These are phyloP conservation scores for Penicillium sp. DNA, from an alignment of 2,329 filamentous ascomycete species.

Conservation along the genomic window DNA sequence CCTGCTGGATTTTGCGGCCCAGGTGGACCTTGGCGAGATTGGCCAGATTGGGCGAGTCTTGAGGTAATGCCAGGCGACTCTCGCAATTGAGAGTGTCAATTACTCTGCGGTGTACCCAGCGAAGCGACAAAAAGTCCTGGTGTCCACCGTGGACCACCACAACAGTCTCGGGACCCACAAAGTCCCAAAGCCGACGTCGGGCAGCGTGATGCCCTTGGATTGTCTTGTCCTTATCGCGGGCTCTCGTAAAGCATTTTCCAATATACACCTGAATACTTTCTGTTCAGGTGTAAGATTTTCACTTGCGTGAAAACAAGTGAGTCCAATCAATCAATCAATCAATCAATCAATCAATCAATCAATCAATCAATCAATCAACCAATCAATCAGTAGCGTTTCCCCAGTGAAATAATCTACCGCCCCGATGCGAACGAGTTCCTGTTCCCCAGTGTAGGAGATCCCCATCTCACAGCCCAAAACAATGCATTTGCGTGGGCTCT, in stretches of 20 bases:
- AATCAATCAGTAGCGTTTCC: conserved; percentile 56
- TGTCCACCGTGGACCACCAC: conserved; percentile 56
- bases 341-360: too few species aligned
- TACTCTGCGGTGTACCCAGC: conserved; percentile 56
- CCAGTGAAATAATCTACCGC: conserved; percentile 60
- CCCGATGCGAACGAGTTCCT: conserved; percentile 60
- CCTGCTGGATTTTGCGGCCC: conserved; percentile 33
- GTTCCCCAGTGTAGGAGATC: conserved; percentile 50
- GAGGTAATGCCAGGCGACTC: conserved; percentile 5
- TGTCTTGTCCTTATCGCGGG: conserved; percentile 31
- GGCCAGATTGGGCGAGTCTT: conserved; percentile 27
- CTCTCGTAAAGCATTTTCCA: conserved; percentile 37
- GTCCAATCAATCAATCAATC: too few species aligned
- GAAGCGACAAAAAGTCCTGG: conserved; percentile 53
- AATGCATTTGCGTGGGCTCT: conserved; percentile 39
- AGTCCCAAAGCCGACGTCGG: conserved; percentile 51
- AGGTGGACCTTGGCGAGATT: conserved; percentile 27
- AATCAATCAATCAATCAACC: too few species aligned
- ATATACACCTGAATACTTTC: conserved; percentile 59
- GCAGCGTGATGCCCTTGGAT: conserved; percentile 53
- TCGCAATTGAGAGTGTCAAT: conserved; percentile 53
- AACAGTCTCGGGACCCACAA: conserved; percentile 55
- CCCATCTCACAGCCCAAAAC: conserved; percentile 65
- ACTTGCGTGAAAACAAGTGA: conserved; percentile 57
- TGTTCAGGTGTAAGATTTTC: conserved; percentile 58